phyloP scores from a whole-genome alignment of 1,284 basidiomycete species.

The Heterobasidion irregulare region DNA sequence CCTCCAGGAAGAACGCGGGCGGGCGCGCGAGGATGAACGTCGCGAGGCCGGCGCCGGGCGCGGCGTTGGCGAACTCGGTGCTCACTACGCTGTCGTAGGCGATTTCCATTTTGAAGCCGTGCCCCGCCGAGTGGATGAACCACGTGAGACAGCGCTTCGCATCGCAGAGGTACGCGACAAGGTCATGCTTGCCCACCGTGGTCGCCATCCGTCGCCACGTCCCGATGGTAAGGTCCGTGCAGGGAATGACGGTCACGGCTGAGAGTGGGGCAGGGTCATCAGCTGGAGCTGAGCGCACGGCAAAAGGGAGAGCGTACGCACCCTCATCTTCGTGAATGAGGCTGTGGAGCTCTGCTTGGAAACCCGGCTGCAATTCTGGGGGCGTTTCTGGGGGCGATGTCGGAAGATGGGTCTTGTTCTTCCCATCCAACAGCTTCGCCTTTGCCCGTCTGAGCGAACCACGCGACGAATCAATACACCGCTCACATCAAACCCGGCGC shows the following conservation, averaged over 20 bases:
- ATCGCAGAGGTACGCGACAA: slow-evolving; percentile 69
- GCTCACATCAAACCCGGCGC: not conserved
- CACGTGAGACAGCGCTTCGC: slow-evolving; percentile 56
- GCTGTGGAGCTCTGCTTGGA: slow-evolving; percentile 50
- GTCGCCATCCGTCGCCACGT: slow-evolving; percentile 68
- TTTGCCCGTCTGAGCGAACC: slow-evolving; percentile 56
- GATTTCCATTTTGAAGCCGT: slow-evolving; percentile 79
- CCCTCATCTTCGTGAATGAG: slow-evolving; percentile 68
- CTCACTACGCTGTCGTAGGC: slow-evolving; percentile 54
- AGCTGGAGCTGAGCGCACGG: not conserved
- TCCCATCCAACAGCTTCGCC: slow-evolving; percentile 61
- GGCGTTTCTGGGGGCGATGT: slow-evolving; percentile 41
- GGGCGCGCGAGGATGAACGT: slow-evolving; percentile 56
- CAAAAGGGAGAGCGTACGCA: slow-evolving; percentile 27
- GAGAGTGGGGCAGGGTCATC: not conserved
- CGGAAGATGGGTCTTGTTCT: slow-evolving; percentile 27
- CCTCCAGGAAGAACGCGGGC: slow-evolving; percentile 61
- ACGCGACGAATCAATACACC: slow-evolving; percentile 7
- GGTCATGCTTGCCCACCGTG: slow-evolving; percentile 44
- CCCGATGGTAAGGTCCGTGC: slow-evolving; percentile 65
- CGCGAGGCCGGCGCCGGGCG: slow-evolving; percentile 49
- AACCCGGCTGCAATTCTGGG: slow-evolving; percentile 42
- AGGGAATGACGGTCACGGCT: slow-evolving; percentile 72
- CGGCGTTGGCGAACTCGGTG: slow-evolving; percentile 46
- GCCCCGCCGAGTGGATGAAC: slow-evolving; percentile 67